Percentiles rank a stretch among this genome's conserved stretches.
Evolutionary conservation across 1,139 yeast genomes (phyloP).

Genomic region (Dujonia santamariae): DNA sequence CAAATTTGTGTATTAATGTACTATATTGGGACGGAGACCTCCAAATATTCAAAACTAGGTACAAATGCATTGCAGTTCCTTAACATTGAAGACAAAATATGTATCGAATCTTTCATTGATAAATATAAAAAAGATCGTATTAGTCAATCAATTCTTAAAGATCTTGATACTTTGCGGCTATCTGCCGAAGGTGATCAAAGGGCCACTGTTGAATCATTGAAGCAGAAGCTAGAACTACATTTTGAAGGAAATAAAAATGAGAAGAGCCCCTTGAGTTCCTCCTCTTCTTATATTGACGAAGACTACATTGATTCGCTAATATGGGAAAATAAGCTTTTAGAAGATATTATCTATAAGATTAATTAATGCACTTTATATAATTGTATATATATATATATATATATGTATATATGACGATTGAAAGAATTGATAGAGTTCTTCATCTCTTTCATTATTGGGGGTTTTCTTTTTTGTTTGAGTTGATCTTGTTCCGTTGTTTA

Average conservation of each 20-base stretch:
- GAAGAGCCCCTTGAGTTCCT: neutral
- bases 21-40: slow-evolving; percentile 19
- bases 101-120: slow-evolving; percentile 10
- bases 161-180: slow-evolving; percentile 7
- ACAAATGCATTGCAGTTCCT: slow-evolving; percentile 18
- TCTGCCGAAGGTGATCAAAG: neutral
- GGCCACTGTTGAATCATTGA: neutral
- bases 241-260: neutral
- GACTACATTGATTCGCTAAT: slow-evolving; percentile 16
- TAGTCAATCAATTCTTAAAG: slow-evolving; percentile 5
- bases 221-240: neutral
- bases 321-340: slow-evolving; percentile 24
- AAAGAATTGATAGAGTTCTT: no score
- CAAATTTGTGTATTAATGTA: slow-evolving; percentile 18
- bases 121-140: slow-evolving; percentile 3
- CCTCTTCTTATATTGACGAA: slow-evolving; percentile 11
- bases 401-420: neutral
- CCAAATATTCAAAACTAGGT: slow-evolving; percentile 20
- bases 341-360: slow-evolving; percentile 14
- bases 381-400: slow-evolving; percentile 2
- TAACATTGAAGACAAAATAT: slow-evolving; percentile 14
- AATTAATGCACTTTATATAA: slow-evolving; percentile 6
- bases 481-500: no score
- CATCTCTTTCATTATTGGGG: no score
- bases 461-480: no score